Conservation (phyloP, 441 rosid species). For the Codiaeum variegatum region DNA sequence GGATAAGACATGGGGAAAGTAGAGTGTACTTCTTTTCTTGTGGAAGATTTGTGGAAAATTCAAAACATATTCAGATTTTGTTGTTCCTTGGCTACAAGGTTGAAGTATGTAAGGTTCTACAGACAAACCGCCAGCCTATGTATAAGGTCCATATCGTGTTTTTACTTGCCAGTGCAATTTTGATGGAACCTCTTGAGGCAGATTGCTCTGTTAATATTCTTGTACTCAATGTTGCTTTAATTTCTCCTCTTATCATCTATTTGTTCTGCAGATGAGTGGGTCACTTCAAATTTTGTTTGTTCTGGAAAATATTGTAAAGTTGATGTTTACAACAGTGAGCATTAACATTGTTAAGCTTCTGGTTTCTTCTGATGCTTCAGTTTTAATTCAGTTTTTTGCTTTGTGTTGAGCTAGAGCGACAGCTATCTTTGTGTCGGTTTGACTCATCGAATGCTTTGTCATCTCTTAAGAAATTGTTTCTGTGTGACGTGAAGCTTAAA, state of each 20-base stretch:
- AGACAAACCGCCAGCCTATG: too few species aligned
- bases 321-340: too few species aligned
- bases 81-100: not conserved
- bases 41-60: too few species aligned
- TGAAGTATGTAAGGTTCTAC: not conserved
- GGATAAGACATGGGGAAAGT: not conserved
- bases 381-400: not conserved
- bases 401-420: not conserved
- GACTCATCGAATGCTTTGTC: not conserved
- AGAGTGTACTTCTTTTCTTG: not conserved
- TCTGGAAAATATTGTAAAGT: too few species aligned
- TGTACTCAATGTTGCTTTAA: too few species aligned
- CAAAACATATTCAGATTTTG: too few species aligned
- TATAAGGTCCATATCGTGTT: too few species aligned
- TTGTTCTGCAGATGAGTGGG: too few species aligned
- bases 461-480: not conserved
- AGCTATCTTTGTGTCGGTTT: not conserved
- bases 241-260: too few species aligned
- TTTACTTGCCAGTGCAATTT: not conserved
- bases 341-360: not conserved
- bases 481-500: not conserved
- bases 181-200: not conserved
- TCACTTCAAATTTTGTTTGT: too few species aligned
- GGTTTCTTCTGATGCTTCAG: not conserved
- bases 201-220: not conserved